These are phyloP conservation scores for Schoenoplectus tabernaemontani DNA, from an alignment of 202 grass and related monocot species.

Conservation along the genomic window DNA sequence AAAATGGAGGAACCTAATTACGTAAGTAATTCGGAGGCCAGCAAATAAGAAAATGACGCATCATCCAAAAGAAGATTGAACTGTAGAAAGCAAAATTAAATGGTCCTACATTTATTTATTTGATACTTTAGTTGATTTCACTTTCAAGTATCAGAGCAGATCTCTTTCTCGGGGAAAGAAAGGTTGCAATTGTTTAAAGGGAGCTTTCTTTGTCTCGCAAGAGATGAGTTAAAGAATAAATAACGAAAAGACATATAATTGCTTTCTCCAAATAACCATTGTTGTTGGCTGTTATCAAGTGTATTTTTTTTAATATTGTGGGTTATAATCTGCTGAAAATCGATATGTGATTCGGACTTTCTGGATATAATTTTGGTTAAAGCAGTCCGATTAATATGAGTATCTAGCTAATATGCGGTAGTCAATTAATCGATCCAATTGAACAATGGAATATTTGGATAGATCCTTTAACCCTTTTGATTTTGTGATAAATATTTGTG, in stretches of 20 bases:
- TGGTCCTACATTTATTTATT: not conserved
- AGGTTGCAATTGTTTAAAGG: slow-evolving; percentile 8
- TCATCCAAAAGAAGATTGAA: not conserved
- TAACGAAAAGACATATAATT: not conserved
- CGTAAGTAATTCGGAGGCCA: not conserved
- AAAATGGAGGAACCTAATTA: not conserved
- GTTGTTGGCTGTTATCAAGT: not conserved
- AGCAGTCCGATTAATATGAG: too few relatives aligned
- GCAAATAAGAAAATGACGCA: not conserved
- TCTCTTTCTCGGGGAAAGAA: not conserved
- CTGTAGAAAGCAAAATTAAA: not conserved
- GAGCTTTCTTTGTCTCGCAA: not conserved
- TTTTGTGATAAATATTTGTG: too few relatives aligned
- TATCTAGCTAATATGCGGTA: too few relatives aligned
- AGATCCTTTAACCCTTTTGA: too few relatives aligned
- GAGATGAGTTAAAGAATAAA: not conserved
- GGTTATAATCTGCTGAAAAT: too few relatives aligned
- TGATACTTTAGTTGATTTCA: not conserved
- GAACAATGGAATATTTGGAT: too few relatives aligned
- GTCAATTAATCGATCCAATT: too few relatives aligned
- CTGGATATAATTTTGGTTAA: too few relatives aligned
- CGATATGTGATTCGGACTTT: too few relatives aligned
- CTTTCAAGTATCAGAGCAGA: not conserved
- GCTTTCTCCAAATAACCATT: not conserved
- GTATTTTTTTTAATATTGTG: too few relatives aligned